Percentiles rank a stretch among this genome's conserved stretches.
phyloP scores from a whole-genome alignment of 306 rosid genomes.

The Prunus mongolica region DNA sequence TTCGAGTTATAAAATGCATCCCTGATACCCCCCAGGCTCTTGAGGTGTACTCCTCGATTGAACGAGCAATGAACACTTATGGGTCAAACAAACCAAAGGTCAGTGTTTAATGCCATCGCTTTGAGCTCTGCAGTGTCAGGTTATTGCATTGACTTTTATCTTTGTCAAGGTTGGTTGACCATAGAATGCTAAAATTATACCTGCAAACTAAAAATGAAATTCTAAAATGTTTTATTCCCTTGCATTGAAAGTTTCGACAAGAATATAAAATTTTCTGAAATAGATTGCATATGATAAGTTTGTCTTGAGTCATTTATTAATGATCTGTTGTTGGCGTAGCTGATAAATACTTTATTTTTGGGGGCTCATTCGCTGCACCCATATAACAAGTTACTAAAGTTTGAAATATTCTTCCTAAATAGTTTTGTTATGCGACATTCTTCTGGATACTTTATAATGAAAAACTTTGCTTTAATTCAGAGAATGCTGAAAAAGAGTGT shows the following conservation, averaged over 20 bases:
- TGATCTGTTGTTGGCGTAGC: neutral
- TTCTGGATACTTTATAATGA: neutral
- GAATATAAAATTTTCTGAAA: no score
- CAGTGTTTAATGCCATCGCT: constrained; percentile 16
- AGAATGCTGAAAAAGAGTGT: constrained; percentile 40
- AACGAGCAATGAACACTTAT: constrained; percentile 62
- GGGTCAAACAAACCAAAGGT: constrained; percentile 76
- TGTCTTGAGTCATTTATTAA: neutral
- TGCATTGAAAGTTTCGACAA: neutral
- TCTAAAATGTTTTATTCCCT: neutral
- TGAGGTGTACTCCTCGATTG: constrained; percentile 76
- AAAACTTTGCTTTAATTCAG: constrained; percentile 40
- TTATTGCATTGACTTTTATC: neutral
- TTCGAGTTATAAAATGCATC: constrained; percentile 59
- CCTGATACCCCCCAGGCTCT: constrained; percentile 63
- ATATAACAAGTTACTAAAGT: neutral
- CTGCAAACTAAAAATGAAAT: neutral
- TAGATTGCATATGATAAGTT: no score
- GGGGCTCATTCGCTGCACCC: neutral
- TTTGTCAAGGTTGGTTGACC: constrained; percentile 1
- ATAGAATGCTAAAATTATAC: neutral
- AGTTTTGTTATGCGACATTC: neutral
- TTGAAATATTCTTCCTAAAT: neutral
- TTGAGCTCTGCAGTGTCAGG: neutral
- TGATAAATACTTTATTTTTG: neutral